Conservation (phyloP, 2,329 filamentous ascomycete species). For the Fusarium concolor region DNA sequence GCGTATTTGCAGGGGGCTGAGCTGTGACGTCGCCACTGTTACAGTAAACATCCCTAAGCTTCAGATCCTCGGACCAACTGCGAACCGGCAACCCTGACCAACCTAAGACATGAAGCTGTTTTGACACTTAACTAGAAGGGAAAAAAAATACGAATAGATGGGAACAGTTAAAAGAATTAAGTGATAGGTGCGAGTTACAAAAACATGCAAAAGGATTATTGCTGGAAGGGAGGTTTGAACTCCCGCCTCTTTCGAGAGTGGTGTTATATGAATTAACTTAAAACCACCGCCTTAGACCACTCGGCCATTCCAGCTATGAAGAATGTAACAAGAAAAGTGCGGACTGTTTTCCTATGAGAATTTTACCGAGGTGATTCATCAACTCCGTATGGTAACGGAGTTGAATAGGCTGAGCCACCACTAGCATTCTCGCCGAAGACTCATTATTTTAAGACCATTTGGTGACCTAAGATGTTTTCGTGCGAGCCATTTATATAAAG, state of each 20-base stretch:
- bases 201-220: not conserved
- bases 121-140: not conserved
- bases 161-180: not conserved
- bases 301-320: constrained; percentile 8
- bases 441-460: constrained; percentile 5
- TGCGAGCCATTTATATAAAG: not conserved
- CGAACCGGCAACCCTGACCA: not conserved
- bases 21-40: constrained; percentile 27
- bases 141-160: not conserved
- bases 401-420: constrained; percentile 13
- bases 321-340: not conserved
- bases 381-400: not conserved
- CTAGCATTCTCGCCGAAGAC: constrained; percentile 32
- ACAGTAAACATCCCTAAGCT: constrained; percentile 9
- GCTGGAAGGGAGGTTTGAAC: constrained; percentile 14
- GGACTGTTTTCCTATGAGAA: fast-evolving
- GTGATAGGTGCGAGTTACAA: not conserved
- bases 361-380: not conserved
- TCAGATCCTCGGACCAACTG: not conserved
- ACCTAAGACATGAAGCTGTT: not conserved
- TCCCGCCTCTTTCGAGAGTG: constrained; percentile 16
- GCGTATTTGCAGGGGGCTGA: constrained; percentile 3
- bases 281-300: constrained; percentile 17
- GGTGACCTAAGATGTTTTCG: not conserved
- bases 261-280: constrained; percentile 1